These are phyloP conservation scores for Austroboletus festivus DNA, from an alignment of 768 basidiomycete species.

Conservation along the genomic window DNA sequence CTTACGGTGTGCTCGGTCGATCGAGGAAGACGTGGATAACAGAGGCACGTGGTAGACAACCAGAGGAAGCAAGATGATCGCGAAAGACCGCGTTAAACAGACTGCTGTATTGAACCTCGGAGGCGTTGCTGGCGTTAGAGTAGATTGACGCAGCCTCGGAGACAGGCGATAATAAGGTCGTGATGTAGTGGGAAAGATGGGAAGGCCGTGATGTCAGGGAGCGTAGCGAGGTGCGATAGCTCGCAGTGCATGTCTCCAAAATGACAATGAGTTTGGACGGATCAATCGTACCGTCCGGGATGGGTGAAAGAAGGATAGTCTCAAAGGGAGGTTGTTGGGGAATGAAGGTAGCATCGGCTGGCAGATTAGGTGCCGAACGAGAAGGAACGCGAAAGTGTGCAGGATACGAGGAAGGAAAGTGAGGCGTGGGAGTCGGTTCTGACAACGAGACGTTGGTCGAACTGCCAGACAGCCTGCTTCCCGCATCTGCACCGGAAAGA, in stretches of 20 bases:
- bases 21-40: slow-evolving; percentile 75
- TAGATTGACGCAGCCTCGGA: slow-evolving; percentile 55
- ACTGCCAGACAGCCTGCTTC: slow-evolving; percentile 10
- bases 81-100: slow-evolving; percentile 53
- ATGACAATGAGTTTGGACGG: slow-evolving; percentile 63
- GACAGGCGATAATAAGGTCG: slow-evolving; percentile 39
- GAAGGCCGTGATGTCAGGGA: slow-evolving; percentile 72
- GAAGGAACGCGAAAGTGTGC: slow-evolving; percentile 35
- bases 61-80: slow-evolving; percentile 61
- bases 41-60: slow-evolving; percentile 45
- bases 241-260: slow-evolving; percentile 68
- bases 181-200: slow-evolving; percentile 57
- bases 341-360: slow-evolving; percentile 41
- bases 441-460: slow-evolving; percentile 22
- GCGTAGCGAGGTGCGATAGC: slow-evolving; percentile 60
- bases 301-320: slow-evolving; percentile 61
- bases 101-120: slow-evolving; percentile 17
- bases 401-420: slow-evolving; percentile 35
- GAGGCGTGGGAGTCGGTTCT: slow-evolving; percentile 25
- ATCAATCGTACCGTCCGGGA: slow-evolving; percentile 48
- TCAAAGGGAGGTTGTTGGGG: slow-evolving; percentile 58
- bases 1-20: slow-evolving; percentile 76
- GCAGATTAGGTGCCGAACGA: slow-evolving; percentile 48
- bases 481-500: slow-evolving; percentile 1
- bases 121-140: slow-evolving; percentile 45